Percentiles rank a stretch among this genome's conserved stretches.
These are phyloP conservation scores for Boletus reticulatus DNA, from an alignment of 768 basidiomycete species.

Conservation along the genomic window DNA sequence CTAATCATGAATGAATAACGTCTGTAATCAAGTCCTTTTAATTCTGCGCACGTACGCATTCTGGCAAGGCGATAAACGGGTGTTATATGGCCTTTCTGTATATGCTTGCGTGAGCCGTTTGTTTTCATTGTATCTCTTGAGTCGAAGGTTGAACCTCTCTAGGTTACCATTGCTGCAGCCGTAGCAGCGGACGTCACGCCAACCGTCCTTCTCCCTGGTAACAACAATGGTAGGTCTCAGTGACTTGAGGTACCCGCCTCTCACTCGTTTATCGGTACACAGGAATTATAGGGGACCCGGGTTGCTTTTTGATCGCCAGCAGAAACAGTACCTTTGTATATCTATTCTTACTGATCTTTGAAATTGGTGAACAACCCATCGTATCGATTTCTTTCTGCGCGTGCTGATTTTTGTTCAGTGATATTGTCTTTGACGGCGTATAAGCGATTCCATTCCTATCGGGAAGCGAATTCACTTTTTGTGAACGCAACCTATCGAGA, in stretches of 20 bases:
- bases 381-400: background rate
- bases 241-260: background rate
- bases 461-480: background rate
- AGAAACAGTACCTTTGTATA: constrained; percentile 6
- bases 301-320: background rate
- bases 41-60: constrained; percentile 21
- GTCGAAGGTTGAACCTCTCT: background rate
- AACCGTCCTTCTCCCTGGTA: background rate
- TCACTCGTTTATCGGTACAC: background rate
- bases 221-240: background rate
- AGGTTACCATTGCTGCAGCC: constrained; percentile 10
- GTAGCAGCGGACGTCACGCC: constrained; percentile 1
- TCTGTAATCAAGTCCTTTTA: constrained; percentile 10
- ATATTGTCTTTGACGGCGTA: constrained; percentile 8
- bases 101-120: constrained; percentile 8
- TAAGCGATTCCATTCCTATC: constrained; percentile 4
- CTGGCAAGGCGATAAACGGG: constrained; percentile 11
- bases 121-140: too few relatives aligned
- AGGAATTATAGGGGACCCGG: background rate
- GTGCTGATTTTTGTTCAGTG: background rate
- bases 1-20: background rate
- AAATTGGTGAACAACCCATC: background rate
- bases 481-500: constrained; percentile 13
- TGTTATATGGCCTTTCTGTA: constrained; percentile 11
- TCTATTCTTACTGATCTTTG: constrained; percentile 9